Evolutionary conservation across 2,329 filamentous ascomycete genomes (phyloP).

Genomic region (Trichoderma guizhouense): DNA sequence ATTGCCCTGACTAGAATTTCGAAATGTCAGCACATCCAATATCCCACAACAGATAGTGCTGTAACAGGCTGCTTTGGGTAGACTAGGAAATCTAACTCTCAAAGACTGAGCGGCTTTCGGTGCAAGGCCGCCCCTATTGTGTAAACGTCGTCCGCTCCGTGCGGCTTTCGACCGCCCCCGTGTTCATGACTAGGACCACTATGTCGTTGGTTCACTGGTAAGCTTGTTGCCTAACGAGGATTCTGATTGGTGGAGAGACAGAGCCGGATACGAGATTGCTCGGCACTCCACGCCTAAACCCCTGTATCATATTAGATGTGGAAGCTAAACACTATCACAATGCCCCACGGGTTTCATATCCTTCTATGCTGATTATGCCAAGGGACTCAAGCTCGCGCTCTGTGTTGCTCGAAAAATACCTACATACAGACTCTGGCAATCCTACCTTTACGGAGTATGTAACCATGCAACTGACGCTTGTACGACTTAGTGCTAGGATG

Average conservation of each 20-base stretch:
- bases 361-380: background rate
- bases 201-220: background rate
- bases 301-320: slow-evolving; percentile 3
- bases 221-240: background rate
- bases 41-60: background rate
- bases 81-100: background rate
- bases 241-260: slow-evolving; percentile 2
- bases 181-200: background rate
- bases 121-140: background rate
- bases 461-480: background rate
- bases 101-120: background rate
- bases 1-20: background rate
- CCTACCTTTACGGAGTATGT: background rate
- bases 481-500: background rate
- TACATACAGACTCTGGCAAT: background rate
- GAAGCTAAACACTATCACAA: background rate
- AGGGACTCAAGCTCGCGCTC: background rate
- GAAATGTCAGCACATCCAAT: background rate
- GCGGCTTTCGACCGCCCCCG: background rate
- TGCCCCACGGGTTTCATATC: background rate
- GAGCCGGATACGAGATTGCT: slow-evolving; percentile 3
- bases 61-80: background rate
- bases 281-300: background rate
- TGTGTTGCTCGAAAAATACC: background rate
- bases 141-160: background rate